A percentile compares a stretch with the other conserved stretches of the same genome.
Conservation (phyloP, 2,329 filamentous ascomycete genomes). For the Diaporthe helianthi region DNA sequence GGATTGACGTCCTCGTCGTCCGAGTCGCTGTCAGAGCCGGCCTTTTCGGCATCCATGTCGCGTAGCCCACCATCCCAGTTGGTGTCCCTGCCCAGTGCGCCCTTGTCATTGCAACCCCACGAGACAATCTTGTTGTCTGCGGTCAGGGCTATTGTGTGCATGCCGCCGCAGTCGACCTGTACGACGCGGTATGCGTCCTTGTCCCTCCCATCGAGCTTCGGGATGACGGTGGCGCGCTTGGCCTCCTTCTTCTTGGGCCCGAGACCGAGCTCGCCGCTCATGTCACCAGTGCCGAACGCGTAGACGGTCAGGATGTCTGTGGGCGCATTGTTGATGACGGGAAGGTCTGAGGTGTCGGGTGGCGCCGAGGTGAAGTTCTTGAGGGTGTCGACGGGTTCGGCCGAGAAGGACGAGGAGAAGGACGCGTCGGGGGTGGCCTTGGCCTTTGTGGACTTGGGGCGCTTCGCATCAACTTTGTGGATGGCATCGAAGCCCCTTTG, state of each 20-base stretch:
- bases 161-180: slow-evolving; percentile 68
- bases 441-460: slow-evolving; percentile 25
- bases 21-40: slow-evolving; percentile 66
- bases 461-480: slow-evolving; percentile 12
- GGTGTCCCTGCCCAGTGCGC: slow-evolving; percentile 69
- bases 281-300: slow-evolving; percentile 50
- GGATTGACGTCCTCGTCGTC: slow-evolving; percentile 64
- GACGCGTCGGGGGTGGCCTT: slow-evolving; percentile 11
- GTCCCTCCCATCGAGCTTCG: slow-evolving; percentile 35
- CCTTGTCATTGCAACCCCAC: slow-evolving; percentile 76
- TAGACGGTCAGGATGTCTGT: slow-evolving; percentile 35
- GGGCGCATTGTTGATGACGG: slow-evolving; percentile 33
- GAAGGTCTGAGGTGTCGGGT: slow-evolving; percentile 32
- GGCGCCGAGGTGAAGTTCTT: slow-evolving; percentile 30
- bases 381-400: slow-evolving; percentile 30
- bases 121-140: slow-evolving; percentile 71
- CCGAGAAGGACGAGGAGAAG: slow-evolving; percentile 24
- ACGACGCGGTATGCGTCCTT: slow-evolving; percentile 50
- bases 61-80: slow-evolving; percentile 60
- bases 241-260: slow-evolving; percentile 37
- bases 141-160: slow-evolving; percentile 72
- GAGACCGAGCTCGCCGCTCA: slow-evolving; percentile 50
- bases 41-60: slow-evolving; percentile 45
- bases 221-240: slow-evolving; percentile 35
- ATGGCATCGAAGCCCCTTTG: slow-evolving; percentile 8